Evolutionary conservation across 257 asterid species (phyloP), one percentile per base, ranked within the genome.

Genomic region (Paulownia fortunei): DNA sequence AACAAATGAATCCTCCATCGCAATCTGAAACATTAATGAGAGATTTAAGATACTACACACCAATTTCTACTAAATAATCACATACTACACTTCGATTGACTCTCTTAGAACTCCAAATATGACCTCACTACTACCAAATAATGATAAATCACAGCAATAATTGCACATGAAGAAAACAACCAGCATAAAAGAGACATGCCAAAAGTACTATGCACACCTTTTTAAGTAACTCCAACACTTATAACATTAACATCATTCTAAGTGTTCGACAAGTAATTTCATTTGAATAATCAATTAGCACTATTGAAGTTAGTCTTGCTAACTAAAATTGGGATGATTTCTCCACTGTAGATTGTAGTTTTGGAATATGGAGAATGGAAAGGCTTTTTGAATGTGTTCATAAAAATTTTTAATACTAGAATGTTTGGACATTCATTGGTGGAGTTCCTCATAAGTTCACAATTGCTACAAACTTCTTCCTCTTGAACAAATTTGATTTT

Each of bases 1-100:
- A 59, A 94, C 94, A 51, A 80, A 72, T 30, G 97, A 86, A 72
- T 84, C 88, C 68, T 80, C 83, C 93, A 89, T 76, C 8, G 91
- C 83, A 66, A 93, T 84, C 99, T 94, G 84, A 69, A 79, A 74
- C 60, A 76, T 18, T 62, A 10, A 74, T 9, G 1, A 77, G 13
- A 67, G 7, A 54, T 30, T 41, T 15, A 24, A 60, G 72, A 68
- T 54, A 24, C 19, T 32, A 51, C 37, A 76, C 21, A 27, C 19
- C 18, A 72, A 67, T 39, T 24, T 64, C 72, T 52, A 59, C 59
- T 4, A 30, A 60, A 67, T 30, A 55, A 74, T 15, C 66, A 70
- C n/a, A 66, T 0, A 11, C 21, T 7, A 41, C 55, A 52, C 71
- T 58, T 11, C 10, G 36, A 74, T 41, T 5, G 21, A 36, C 23